Evolutionary conservation across 2,329 filamentous ascomycete species (phyloP).

Genomic region (Cladophialophora bantiana): DNA sequence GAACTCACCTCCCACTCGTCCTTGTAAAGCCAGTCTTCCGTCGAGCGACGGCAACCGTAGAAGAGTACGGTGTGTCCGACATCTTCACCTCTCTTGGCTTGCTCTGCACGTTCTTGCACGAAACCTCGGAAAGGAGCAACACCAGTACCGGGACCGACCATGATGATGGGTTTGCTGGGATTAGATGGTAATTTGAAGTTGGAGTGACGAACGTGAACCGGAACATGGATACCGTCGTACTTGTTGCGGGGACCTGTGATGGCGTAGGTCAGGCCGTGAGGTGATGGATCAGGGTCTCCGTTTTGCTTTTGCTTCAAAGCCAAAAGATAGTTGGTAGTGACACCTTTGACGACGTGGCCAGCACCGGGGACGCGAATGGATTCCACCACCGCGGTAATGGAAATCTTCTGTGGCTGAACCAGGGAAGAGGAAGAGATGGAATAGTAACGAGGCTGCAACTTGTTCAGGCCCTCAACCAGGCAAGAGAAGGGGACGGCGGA

Average conservation of each 20-base stretch:
- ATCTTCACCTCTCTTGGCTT: slow-evolving; percentile 77
- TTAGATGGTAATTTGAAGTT: slow-evolving; percentile 99
- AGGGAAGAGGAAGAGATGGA: slow-evolving; percentile 97
- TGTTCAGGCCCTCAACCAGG: slow-evolving; percentile 90
- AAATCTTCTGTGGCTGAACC: slow-evolving; percentile 92
- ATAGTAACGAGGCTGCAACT: slow-evolving; percentile 97
- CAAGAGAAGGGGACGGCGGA: slow-evolving; percentile 88
- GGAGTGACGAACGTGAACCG: slow-evolving; percentile 94
- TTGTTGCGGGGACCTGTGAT: slow-evolving; percentile 92
- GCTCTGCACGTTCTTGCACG: slow-evolving; percentile 87
- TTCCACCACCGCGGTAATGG: slow-evolving; percentile 94
- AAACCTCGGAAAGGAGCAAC: slow-evolving; percentile 96
- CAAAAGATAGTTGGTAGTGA: slow-evolving; percentile 94
- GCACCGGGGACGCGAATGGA: slow-evolving; percentile 78
- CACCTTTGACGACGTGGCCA: slow-evolving; percentile 82
- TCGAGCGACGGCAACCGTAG: slow-evolving; percentile 87
- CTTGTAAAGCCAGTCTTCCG: slow-evolving; percentile 92
- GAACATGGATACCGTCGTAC: slow-evolving; percentile 93
- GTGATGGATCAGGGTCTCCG: slow-evolving; percentile 79
- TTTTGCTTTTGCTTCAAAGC: slow-evolving; percentile 97
- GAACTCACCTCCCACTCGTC: slow-evolving; percentile 86
- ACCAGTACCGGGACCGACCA: slow-evolving; percentile 95
- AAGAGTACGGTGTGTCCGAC: slow-evolving; percentile 91
- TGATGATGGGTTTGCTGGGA: slow-evolving; percentile 90
- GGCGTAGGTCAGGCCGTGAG: slow-evolving; percentile 84